phyloP scores from a whole-genome alignment of 495 filamentous ascomycete species.

The Xylaria castorea region DNA sequence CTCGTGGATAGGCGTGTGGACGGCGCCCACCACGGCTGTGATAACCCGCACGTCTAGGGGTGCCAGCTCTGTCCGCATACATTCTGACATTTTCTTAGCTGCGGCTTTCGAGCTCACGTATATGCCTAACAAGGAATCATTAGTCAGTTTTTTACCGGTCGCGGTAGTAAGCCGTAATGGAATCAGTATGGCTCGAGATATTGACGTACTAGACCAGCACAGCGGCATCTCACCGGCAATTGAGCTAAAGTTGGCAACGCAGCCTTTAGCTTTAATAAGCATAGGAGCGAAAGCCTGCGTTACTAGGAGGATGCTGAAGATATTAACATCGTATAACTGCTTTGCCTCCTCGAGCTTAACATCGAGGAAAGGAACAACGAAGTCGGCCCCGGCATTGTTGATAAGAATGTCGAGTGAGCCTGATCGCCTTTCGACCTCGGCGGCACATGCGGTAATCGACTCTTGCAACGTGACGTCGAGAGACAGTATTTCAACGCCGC shows the following conservation, averaged over 20 bases:
- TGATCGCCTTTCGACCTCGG: constrained; percentile 24
- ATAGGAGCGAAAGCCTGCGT: constrained; percentile 59
- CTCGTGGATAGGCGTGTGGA: constrained; percentile 26
- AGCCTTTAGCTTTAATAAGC: constrained; percentile 51
- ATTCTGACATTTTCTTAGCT: constrained; percentile 39
- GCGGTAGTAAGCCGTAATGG: too few relatives aligned
- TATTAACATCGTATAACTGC: constrained; percentile 58
- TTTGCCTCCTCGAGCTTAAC: constrained; percentile 49
- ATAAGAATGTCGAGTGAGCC: constrained; percentile 55
- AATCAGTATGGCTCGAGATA: too few relatives aligned
- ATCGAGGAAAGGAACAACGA: constrained; percentile 53
- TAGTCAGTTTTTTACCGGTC: background rate
- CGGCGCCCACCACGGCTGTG: constrained; percentile 36
- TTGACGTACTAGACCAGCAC: background rate
- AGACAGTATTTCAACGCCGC: constrained; percentile 39
- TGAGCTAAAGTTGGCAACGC: constrained; percentile 50
- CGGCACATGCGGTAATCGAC: constrained; percentile 24
- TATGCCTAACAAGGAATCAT: constrained; percentile 30
- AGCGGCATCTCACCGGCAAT: constrained; percentile 3
- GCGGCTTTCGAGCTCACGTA: constrained; percentile 50
- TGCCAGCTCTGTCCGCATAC: constrained; percentile 47
- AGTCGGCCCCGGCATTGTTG: constrained; percentile 58
- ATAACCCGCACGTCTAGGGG: constrained; percentile 47
- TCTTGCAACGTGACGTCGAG: constrained; percentile 31
- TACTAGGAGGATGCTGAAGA: constrained; percentile 55